Percentiles rank a stretch among this genome's conserved stretches.
Evolutionary conservation across 208 protist species (phyloP).

Genomic region (Histomonas meleagridis): DNA sequence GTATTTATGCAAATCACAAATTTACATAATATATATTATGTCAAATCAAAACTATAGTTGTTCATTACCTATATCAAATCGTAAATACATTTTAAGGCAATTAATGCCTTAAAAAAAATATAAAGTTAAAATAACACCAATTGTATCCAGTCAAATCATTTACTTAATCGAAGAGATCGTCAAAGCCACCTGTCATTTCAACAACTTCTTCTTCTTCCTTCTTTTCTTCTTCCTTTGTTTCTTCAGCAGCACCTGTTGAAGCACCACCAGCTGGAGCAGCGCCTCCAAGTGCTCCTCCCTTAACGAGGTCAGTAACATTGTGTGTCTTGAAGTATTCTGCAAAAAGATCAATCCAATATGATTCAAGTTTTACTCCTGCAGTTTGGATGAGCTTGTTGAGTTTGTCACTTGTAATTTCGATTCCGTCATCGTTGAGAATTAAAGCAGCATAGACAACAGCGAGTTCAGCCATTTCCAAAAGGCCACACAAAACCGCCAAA

Average conservation of each 20-base stretch:
- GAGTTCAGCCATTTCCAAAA: neutral
- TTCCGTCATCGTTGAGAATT: slow-evolving; percentile 14
- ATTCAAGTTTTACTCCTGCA: neutral
- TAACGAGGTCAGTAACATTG: slow-evolving; percentile 20
- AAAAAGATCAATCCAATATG: slow-evolving; percentile 22
- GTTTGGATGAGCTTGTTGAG: neutral
- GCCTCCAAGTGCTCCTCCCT: neutral
- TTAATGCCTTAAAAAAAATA: too few species aligned
- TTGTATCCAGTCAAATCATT: too few species aligned
- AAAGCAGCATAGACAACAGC: neutral
- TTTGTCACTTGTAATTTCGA: slow-evolving; percentile 7
- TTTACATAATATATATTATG: too few species aligned
- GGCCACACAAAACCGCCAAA: slow-evolving; percentile 6
- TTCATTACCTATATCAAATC: too few species aligned
- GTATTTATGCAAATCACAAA: too few species aligned
- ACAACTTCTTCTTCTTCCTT: neutral
- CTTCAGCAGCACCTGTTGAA: neutral
- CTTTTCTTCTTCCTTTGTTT: neutral
- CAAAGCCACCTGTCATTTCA: too few species aligned
- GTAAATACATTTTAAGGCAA: too few species aligned
- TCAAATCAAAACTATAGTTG: too few species aligned
- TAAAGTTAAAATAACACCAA: too few species aligned
- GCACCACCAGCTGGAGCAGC: neutral
- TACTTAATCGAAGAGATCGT: too few species aligned
- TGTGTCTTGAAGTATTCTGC: neutral